These are phyloP conservation scores for Trichosporon asahii DNA, from an alignment of 1,284 basidiomycete species.

Conservation along the genomic window DNA sequence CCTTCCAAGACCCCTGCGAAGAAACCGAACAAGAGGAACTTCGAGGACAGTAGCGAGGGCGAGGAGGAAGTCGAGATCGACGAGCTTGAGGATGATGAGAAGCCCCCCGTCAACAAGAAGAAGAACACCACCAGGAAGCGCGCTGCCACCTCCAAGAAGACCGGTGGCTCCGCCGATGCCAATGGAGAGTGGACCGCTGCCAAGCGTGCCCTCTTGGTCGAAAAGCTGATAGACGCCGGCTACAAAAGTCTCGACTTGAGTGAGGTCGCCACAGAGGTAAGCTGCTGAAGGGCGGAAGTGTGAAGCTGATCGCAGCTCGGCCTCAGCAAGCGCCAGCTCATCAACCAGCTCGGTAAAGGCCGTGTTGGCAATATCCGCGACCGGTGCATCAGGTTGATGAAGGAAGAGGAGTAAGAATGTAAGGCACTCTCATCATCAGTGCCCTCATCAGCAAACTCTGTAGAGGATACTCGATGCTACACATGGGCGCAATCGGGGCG, in stretches of 20 bases:
- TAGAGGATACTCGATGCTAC: not conserved
- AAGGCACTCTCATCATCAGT: not conserved
- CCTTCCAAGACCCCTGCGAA: too few relatives aligned
- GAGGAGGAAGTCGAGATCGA: too few relatives aligned
- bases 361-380: not conserved
- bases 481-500: not conserved
- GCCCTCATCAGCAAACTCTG: not conserved
- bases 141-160: not conserved
- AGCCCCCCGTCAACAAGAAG: not conserved
- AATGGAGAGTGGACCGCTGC: constrained; percentile 28
- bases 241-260: constrained; percentile 27
- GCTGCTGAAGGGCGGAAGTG: not conserved
- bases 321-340: not conserved
- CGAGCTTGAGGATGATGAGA: not conserved
- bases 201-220: constrained; percentile 29
- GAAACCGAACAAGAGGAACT: too few relatives aligned
- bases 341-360: not conserved
- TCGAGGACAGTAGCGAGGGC: not conserved
- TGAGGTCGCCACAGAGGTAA: constrained; percentile 27
- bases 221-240: constrained; percentile 30
- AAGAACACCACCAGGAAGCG: not conserved
- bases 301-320: not conserved
- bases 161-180: not conserved
- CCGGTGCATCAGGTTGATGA: not conserved
- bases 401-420: not conserved